These are phyloP conservation scores for Nicotiana paniculata DNA, from an alignment of 257 asterid genomes.

Conservation along the genomic window DNA sequence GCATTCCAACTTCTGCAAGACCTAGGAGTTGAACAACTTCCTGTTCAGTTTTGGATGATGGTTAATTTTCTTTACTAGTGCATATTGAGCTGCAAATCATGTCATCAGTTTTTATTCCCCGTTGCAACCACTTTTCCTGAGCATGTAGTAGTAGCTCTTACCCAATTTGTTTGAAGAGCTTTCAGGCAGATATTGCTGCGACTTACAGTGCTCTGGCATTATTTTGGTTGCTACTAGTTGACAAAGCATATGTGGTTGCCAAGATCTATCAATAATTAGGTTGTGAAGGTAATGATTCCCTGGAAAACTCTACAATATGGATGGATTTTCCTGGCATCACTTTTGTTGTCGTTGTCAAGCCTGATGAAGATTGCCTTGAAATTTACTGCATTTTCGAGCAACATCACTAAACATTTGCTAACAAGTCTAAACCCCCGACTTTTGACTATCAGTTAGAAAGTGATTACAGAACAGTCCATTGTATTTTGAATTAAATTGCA, in stretches of 20 bases:
- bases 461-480: not conserved
- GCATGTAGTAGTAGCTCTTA: not conserved
- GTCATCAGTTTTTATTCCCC: not conserved
- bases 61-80: not conserved
- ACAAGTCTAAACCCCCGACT: not conserved
- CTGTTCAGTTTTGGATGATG: not conserved
- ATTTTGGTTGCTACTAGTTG: not conserved
- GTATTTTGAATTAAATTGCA: not conserved
- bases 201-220: not conserved
- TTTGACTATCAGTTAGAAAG: not conserved
- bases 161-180: not conserved
- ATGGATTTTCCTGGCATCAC: not conserved
- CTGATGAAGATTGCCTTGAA: not conserved
- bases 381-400: not conserved
- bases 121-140: not conserved
- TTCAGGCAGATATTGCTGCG: not conserved
- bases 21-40: not conserved
- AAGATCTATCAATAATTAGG: not conserved
- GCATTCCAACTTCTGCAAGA: not conserved
- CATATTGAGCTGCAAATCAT: not conserved
- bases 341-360: not conserved
- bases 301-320: not conserved
- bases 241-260: not conserved
- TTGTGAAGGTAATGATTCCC: not conserved
- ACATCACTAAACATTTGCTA: not conserved